These are phyloP conservation scores for Colletotrichum endophyticum DNA, from an alignment of 2,329 filamentous ascomycete genomes.

Conservation along the genomic window DNA sequence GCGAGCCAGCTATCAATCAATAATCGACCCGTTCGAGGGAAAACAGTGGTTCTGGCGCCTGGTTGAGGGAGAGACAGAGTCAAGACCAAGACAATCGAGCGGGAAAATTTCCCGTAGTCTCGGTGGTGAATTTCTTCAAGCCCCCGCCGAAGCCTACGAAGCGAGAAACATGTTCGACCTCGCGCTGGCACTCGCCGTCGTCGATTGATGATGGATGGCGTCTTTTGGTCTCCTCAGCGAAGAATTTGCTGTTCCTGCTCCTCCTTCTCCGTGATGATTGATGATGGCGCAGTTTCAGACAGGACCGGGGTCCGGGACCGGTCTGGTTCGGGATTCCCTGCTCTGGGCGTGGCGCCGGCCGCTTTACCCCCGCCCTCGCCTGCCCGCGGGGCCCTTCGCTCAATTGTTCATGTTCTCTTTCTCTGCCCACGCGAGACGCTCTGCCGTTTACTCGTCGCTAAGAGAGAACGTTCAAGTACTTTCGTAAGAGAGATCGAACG, in stretches of 20 bases:
- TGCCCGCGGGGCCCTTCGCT: not conserved
- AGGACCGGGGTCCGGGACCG: conserved; percentile 3
- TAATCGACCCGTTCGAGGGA: not conserved
- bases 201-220: not conserved
- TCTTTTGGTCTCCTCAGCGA: not conserved
- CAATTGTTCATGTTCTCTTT: not conserved
- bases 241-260: not conserved
- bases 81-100: not conserved
- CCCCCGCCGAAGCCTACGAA: not conserved
- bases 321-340: not conserved
- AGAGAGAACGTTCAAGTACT: not conserved
- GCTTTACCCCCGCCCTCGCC: not conserved
- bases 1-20: not conserved
- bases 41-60: not conserved
- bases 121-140: not conserved
- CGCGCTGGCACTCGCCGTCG: not conserved
- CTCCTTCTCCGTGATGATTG: conserved; percentile 5
- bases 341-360: not conserved
- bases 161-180: not conserved
- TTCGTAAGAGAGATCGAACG: not conserved
- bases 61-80: not conserved
- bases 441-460: not conserved
- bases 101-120: not conserved
- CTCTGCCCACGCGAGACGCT: not conserved
- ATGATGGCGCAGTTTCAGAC: conserved; percentile 20